Percentiles rank a stretch among this genome's conserved stretches.
Evolutionary conservation across 192 early-diverging fungal genomes (phyloP).

Genomic region (Coemansia sp.): DNA sequence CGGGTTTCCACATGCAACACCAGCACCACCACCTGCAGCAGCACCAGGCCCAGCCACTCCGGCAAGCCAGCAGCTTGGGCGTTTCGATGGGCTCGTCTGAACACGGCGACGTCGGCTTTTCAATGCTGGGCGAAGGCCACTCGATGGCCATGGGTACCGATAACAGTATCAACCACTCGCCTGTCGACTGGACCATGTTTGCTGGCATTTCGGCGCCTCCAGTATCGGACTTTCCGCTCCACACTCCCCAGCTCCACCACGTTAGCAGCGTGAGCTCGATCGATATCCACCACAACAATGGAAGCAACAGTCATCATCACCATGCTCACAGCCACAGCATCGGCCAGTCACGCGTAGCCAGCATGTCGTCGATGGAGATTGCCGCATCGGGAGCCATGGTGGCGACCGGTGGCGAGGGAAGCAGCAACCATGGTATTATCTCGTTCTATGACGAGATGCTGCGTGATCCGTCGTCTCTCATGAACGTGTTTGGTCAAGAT

Average conservation of each 20-base stretch:
- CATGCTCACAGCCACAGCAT: conserved; percentile 22
- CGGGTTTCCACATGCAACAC: conserved; percentile 9
- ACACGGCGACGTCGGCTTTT: conserved; percentile 30
- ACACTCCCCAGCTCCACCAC: conserved; percentile 37
- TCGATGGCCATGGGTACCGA: conserved; percentile 28
- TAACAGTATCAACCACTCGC: conserved; percentile 18
- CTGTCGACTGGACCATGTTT: conserved; percentile 53
- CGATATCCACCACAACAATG: conserved; percentile 17
- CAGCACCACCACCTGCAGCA: conserved; percentile 13
- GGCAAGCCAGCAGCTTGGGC: conserved; percentile 29
- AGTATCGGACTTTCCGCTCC: conserved; percentile 26
- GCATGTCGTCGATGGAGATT: conserved; percentile 18
- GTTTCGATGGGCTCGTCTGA: conserved; percentile 38
- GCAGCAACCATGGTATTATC: conserved; percentile 38
- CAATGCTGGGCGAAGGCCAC: conserved; percentile 42
- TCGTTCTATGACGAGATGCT: conserved; percentile 55
- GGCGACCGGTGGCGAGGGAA: conserved; percentile 11
- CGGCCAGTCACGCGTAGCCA: conserved; percentile 18
- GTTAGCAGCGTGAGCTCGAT: conserved; percentile 34
- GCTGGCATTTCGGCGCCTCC: conserved; percentile 38
- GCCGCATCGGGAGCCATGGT: conserved; percentile 17
- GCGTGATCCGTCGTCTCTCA: conserved; percentile 53
- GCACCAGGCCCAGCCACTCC: conserved; percentile 10
- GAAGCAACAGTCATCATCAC: conserved; percentile 12
- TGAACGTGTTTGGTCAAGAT: conserved; percentile 55